Evolutionary conservation across 495 filamentous ascomycete genomes (phyloP), one percentile per base, ranked within the genome.

Genomic region (Neurospora sp.): DNA sequence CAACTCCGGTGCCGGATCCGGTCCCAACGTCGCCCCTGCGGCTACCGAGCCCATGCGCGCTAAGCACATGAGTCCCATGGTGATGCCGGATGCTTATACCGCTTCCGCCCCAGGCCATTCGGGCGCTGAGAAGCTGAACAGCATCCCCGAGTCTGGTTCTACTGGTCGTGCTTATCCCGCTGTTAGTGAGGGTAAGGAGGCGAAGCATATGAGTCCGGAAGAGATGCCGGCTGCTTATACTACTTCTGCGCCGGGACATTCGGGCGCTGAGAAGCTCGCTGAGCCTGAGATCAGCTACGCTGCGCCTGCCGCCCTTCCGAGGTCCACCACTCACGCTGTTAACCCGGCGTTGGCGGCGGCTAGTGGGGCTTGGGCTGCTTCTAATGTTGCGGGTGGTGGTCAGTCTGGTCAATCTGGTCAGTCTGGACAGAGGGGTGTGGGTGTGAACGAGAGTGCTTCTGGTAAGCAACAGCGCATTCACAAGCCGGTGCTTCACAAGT

Each of bases 401-500:
- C n/a, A n/a, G n/a, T n/a, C n/a, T n/a, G n/a, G n/a, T n/a, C n/a
- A n/a, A n/a, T 38, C 37, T 38, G 12, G 38, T 59, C 38, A 5
- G 42, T 35, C 39, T 48, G 12, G 27, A 37, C 10, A 44, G 27
- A 27, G 2, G 41, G 74, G 3, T 40, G 35, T 37, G 35, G 20
- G 27, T 3, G 6, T 31, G 27, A 14, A 6, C 14, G 23, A 66
- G 14, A 5, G 35, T 35, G 54, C 14, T 66, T 18, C 27, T 35
- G 54, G 14, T 62, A 62, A 62, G 54, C 23, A 62, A 31, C 31
- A 31, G 6, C 54, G 54, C 12, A 31, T 14, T 1, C 76, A 70
- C 23, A 70, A 74, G 39, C 74, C 70, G 73, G 73, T 81, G 12
- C 4, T 77, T 73, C 78, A 82, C 42, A 72, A 70, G 74, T 83